Evolutionary conservation across 495 filamentous ascomycete species (phyloP), one percentile per base, ranked within the genome.

Genomic region (Penicillium arizonense): DNA sequence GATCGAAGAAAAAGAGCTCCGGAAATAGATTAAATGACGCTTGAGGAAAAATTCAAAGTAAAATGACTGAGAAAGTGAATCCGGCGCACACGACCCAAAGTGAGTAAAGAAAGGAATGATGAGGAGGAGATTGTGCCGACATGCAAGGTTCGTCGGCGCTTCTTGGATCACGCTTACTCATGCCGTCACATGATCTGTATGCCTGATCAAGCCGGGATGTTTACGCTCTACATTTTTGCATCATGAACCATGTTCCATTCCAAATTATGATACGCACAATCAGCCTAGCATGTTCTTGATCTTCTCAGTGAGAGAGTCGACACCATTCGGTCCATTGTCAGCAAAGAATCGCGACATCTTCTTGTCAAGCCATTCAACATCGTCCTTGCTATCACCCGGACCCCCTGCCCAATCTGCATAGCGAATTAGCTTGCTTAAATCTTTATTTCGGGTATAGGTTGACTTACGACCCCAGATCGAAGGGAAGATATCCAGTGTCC

Each of bases 401-500:
- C 86, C 86, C 52, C 83, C 82, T 23, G 83, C 83, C 82, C 74
- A 80, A 41, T 75, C 71, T 72, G 20, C 13, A 28, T 13, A 30
- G 3, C 11, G 5, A 11, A 37, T 69, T 36, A 74, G 59, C 44
- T 14, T 26, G 3, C 18, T 20, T 18, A 23, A 7, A 8, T 10
- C 7, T 13, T 14, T 3, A 7, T 3, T 5, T 12, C 2, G 20
- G 8, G 16, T n/a, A 9, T 9, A n/a, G 52, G 38, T 57, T 71
- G 74, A 69, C 73, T 74, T 58, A 74, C 88, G 86, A 2, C 87
- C 87, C 84, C 84, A 89, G 20, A 89, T 81, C 0, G 80, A 83
- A 16, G 83, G 84, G 50, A 87, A 82, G 1, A 76, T 55, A 12
- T 70, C 70, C 44, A 85, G 65, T 49, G 77, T 73, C 9, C 86